Conservation (phyloP, 2,329 filamentous ascomycete species). For the Blastomyces gilchristii region DNA sequence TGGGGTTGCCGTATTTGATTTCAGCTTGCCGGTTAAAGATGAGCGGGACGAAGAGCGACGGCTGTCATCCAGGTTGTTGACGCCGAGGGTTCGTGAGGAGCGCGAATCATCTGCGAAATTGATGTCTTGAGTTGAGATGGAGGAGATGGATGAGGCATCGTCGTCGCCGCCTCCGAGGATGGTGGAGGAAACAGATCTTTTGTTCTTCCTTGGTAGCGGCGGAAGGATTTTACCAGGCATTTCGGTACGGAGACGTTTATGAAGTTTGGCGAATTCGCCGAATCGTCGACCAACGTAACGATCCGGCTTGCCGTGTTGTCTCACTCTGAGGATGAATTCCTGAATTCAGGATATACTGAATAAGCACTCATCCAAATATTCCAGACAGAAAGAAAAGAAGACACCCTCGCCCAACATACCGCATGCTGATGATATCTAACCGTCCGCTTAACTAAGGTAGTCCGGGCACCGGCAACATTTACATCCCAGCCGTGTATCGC, state of each 20-base stretch:
- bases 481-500: constrained; percentile 94
- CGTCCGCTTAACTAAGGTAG: constrained; percentile 70
- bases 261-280: constrained; percentile 72
- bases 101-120: constrained; percentile 30
- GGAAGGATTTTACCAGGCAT: constrained; percentile 84
- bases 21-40: constrained; percentile 21
- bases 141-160: constrained; percentile 71
- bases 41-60: constrained; percentile 16
- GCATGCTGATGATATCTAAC: constrained; percentile 87
- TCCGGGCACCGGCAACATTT: constrained; percentile 82
- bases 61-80: neutral
- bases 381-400: neutral
- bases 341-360: constrained; percentile 24
- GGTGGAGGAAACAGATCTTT: constrained; percentile 56
- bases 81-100: constrained; percentile 25
- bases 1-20: constrained; percentile 17
- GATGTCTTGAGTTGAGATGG: constrained; percentile 59
- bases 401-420: constrained; percentile 36
- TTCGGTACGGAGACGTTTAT: constrained; percentile 70
- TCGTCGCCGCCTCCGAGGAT: constrained; percentile 57
- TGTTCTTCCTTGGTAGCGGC: constrained; percentile 84
- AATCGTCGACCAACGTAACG: constrained; percentile 76
- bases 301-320: constrained; percentile 63
- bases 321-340: constrained; percentile 86
- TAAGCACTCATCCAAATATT: neutral